Base-by-base conservation (phyloP, 1,284 basidiomycete species). In the Microbotryomycetes sp. region DNA sequence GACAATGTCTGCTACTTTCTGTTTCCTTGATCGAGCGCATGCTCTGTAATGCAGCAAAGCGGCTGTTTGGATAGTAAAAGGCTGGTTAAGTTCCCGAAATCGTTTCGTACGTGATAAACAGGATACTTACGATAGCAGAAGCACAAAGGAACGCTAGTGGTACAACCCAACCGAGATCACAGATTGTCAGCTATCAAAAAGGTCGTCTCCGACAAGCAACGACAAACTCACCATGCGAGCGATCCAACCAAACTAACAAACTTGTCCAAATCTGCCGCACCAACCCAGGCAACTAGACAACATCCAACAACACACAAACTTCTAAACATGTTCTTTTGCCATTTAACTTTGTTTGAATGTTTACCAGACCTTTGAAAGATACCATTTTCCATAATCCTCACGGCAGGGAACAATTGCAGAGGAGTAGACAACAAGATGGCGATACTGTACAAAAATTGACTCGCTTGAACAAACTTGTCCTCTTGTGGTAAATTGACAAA, bases 361-460 rank as follows among this genome's bases (percentile, higher is more conserved):
- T 97, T 96, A 71, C 92, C 96, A 56, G 84, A 84, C 59, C 75
- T 71, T 56, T 84, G 83, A 75, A 98, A 97, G n/a, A 98, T 74
- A 2, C 90, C 93, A 71, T 94, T 94, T 80, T 99, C 96, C 78
- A 98, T 84, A 74, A 99, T 97, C 50, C 92, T 84, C 52, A 97
- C 86, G 1, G 93, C 96, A 0, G 94, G 94, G 87, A 98, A 97
- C 60, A 98, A 86, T 75, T 96, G 92, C 4, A 98, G 83, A 0
- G 94, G 94, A 16, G 90, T 88, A 16, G 92, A 96, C 47, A 97
- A 84, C 64, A 97, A 80, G 75, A 97, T 98, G 9, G 93, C 94
- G 49, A 93, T 75, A n/a, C 88, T 86, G 77, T 79, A 72, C 32
- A 78, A 71, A 69, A 74, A 76, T 67, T 82, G 81, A 60, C 90